Percentiles rank a stretch among this genome's conserved stretches.
These are phyloP conservation scores for Termitomyces sp. DNA, from an alignment of 768 basidiomycete genomes.

Conservation along the genomic window DNA sequence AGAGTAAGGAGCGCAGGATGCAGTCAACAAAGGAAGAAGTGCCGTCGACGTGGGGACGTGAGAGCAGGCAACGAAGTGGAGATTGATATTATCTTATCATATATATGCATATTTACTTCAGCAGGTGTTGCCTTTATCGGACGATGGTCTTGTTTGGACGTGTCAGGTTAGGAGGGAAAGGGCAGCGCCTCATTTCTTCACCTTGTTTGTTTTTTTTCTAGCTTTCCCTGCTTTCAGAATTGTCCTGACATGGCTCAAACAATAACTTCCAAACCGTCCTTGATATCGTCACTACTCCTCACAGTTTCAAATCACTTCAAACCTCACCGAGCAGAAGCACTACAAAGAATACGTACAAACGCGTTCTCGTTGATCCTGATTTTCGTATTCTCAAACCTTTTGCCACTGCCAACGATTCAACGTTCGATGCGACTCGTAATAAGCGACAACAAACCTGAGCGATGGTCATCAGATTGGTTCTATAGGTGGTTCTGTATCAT, in stretches of 20 bases:
- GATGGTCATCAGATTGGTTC: constrained; percentile 33
- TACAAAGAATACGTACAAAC: constrained; percentile 41
- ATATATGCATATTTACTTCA: too few relatives aligned
- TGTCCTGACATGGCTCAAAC: neutral
- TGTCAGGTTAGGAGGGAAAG: too few relatives aligned
- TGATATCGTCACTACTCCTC: constrained; percentile 19
- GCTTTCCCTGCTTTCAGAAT: neutral
- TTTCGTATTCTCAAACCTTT: constrained; percentile 33
- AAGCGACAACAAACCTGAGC: constrained; percentile 19
- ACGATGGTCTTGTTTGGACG: too few relatives aligned
- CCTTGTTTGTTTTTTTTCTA: neutral
- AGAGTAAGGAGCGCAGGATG: too few relatives aligned
- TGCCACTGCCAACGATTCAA: constrained; percentile 39
- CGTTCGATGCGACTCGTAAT: constrained; percentile 28
- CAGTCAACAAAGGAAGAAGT: too few relatives aligned
- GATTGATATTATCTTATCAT: too few relatives aligned
- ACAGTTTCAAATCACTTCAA: constrained; percentile 33
- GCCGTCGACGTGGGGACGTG: too few relatives aligned
- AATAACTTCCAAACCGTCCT: neutral
- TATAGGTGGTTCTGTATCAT: constrained; percentile 37
- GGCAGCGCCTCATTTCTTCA: neutral
- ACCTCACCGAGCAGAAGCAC: constrained; percentile 42
- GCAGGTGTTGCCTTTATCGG: too few relatives aligned
- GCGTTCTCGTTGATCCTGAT: constrained; percentile 31
- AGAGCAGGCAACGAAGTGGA: too few relatives aligned